Evolutionary conservation across 2,329 filamentous ascomycete species (phyloP), one percentile per base, ranked within the genome.

Genomic region (Ceratocystis cacaofunesta): DNA sequence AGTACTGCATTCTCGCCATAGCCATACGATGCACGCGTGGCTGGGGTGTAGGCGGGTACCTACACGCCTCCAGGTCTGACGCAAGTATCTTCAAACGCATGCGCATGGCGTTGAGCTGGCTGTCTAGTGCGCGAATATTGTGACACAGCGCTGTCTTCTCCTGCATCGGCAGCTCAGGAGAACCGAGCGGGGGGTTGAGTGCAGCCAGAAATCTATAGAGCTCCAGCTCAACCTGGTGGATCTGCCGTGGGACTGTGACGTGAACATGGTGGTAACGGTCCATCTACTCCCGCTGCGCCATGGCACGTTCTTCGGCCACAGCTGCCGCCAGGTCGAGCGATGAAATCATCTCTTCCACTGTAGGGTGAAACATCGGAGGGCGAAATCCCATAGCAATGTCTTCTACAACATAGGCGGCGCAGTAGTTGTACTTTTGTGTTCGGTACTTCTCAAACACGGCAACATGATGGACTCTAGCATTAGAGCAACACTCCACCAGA

Each of bases 381-480:
- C 70, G 74, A 70, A 84, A 85, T 3, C 84, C 83, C 22, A 81
- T 82, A 67, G 78, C 76, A 69, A 96, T 79, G 74, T 92, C 87
- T 19, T 79, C 80, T 73, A 92, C 85, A 65, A 96, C 92, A 70
- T 89, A 91, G 22, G 84, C 76, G 19, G 94, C 89, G 8, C 90
- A 89, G 65, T 86, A 83, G 80, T 95, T 95, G 79, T 90, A 97
- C 64, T 89, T 85, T 73, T 87, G 88, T 74, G 95, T 89, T 46
- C 84, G 81, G 76, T 96, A 99, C 76, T 99, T 99, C 65, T 96
- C 90, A 72, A 84, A 96, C 52, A 99, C 87, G 6, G 91, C 90
- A 32, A 79, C 77, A 73, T 99, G 94, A 73, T 99, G 94, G 71
- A 86, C 85, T 69, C 81, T 81, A 5, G 91, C 88, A 65, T 86